Evolutionary conservation across 768 basidiomycete genomes (phyloP), one percentile per base, ranked within the genome.

Genomic region (Cystofilobasidium capitatum): DNA sequence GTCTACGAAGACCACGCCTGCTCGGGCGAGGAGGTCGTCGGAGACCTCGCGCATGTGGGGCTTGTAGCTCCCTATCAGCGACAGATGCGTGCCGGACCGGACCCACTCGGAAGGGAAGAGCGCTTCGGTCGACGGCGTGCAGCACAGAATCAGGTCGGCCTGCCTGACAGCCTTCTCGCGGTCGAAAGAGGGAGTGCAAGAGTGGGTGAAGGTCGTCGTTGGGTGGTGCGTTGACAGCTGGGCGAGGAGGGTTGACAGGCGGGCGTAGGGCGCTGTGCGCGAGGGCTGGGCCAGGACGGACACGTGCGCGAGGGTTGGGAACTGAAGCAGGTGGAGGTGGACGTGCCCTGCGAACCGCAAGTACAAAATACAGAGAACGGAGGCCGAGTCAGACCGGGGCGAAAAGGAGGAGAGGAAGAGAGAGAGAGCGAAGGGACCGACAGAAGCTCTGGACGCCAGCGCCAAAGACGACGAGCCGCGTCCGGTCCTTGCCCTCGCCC

Each of bases 361-460:
- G 35, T 24, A 17, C 36, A 63, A 60, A 61, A 68, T 63, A 3
- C 70, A 22, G 20, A 42, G 40, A 10, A 42, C 20, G 40, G 40
- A 14, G 14, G 35, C 54, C 72, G n/a, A 74, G 66, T 13, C 65
- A 71, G 58, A 0, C 36, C 31, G 29, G 16, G 59, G 58, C 26
- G 68, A 68, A 31, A 73, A 42, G 17, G 66, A 33, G 29, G 64
- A 69, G 33, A 75, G 51, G 64, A 71, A 74, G 1, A 75, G 64
- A 70, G 72, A 0, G 72, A 71, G 3, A 71, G 69, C 6, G 33
- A 14, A 9, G 2, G 74, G 17, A 75, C 76, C 75, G 60, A 0
- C 84, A 81, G 49, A 81, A 79, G 49, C 85, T 82, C 74, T 91
- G 88, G 59, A 82, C 82, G 0, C 89, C 88, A 0, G 88, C 84